These are phyloP conservation scores for Penicillium sp. DNA, from an alignment of 2,329 filamentous ascomycete species.

Conservation along the genomic window DNA sequence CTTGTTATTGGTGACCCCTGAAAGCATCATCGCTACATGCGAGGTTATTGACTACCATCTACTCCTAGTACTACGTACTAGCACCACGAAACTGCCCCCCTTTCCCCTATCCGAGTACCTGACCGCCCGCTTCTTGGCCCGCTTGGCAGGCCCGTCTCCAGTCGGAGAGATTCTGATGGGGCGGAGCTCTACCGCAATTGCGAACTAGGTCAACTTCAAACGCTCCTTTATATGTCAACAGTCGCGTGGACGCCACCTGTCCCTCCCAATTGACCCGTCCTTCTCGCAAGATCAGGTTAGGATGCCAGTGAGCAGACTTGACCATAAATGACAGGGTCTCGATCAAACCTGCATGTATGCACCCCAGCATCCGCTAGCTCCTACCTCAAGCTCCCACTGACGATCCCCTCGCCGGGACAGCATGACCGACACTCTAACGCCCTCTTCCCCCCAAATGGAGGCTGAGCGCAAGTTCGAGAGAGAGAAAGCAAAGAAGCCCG, in stretches of 20 bases:
- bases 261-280: neutral
- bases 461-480: constrained; percentile 16
- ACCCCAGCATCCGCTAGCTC: constrained; percentile 1
- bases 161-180: constrained; percentile 23
- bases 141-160: constrained; percentile 28
- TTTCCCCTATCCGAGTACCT: constrained; percentile 11
- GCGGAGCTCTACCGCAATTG: constrained; percentile 31
- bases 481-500: constrained; percentile 19
- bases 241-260: constrained; percentile 5
- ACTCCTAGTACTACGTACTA: neutral
- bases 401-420: constrained; percentile 13
- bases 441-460: constrained; percentile 19
- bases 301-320: constrained; percentile 11
- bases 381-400: constrained; percentile 17
- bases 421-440: constrained; percentile 25
- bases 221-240: constrained; percentile 27
- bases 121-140: constrained; percentile 16
- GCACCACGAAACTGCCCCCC: neutral
- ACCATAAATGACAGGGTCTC: constrained; percentile 15
- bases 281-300: constrained; percentile 1
- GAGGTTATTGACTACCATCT: neutral
- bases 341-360: constrained; percentile 24
- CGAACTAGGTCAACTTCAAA: constrained; percentile 20
- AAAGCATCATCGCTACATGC: neutral
- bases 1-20: neutral